phyloP scores from a whole-genome alignment of 2,329 filamentous ascomycete genomes.

The Domatiomyces globalis region DNA sequence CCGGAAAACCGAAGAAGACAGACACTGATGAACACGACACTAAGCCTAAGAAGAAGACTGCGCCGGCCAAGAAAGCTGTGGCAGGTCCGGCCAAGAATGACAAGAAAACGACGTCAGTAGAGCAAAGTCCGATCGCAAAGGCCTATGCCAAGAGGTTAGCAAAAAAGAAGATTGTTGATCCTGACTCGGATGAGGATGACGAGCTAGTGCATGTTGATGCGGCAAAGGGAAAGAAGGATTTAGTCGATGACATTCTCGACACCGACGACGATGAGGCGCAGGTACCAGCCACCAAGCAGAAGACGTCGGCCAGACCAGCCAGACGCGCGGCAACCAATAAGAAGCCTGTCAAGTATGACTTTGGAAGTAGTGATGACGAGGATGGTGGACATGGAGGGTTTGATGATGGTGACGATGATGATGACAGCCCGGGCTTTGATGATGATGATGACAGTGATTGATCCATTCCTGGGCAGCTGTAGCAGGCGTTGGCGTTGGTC shows the following conservation, averaged over 20 bases:
- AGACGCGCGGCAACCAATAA: constrained; percentile 29
- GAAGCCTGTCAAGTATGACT: constrained; percentile 29
- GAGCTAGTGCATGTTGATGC: constrained; percentile 5
- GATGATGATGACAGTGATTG: constrained; percentile 4
- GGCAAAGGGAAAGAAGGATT: constrained; percentile 1
- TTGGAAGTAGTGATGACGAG: constrained; percentile 26
- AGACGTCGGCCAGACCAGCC: constrained; percentile 26
- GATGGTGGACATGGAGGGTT: constrained; percentile 8
- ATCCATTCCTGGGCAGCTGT: too few species aligned
- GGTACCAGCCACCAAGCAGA: constrained; percentile 6
- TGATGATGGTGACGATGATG: constrained; percentile 11
- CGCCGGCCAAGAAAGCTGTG: constrained; percentile 19
- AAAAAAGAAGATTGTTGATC: constrained; percentile 32
- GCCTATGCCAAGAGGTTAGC: constrained; percentile 38
- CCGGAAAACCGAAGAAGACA: constrained; percentile 18
- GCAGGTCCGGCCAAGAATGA: constrained; percentile 14
- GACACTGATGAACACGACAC: constrained; percentile 9
- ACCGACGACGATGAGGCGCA: constrained; percentile 3
- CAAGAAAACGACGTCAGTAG: constrained; percentile 7
- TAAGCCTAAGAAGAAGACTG: constrained; percentile 18
- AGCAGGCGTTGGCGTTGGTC: too few species aligned
- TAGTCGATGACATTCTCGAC: constrained; percentile 1
- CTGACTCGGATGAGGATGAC: constrained; percentile 32
- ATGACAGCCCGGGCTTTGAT: constrained; percentile 3
- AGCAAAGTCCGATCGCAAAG: constrained; percentile 55